phyloP scores from a whole-genome alignment of 495 filamentous ascomycete genomes.

The Hypoxylon cercidicola region DNA sequence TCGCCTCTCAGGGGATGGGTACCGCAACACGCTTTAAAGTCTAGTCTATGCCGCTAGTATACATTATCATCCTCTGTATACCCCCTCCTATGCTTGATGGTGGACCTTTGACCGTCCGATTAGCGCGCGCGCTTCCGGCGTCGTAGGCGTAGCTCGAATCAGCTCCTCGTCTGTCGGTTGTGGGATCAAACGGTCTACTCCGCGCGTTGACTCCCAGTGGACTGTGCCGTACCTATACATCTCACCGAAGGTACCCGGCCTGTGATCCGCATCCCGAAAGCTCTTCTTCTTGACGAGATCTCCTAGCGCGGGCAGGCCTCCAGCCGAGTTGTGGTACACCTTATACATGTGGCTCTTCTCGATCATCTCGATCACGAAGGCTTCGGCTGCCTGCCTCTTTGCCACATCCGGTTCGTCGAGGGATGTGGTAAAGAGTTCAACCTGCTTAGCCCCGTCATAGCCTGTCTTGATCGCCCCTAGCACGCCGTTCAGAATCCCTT shows the following conservation, averaged over 20 bases:
- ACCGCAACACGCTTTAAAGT: no score
- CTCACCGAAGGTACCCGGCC: slow-evolving; percentile 51
- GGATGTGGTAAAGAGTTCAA: slow-evolving; percentile 39
- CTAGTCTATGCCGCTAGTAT: no score
- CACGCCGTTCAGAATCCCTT: slow-evolving; percentile 31
- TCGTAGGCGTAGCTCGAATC: slow-evolving; percentile 36
- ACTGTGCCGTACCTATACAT: slow-evolving; percentile 50
- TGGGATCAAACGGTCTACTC: slow-evolving; percentile 30
- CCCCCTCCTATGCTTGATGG: no score
- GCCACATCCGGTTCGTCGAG: slow-evolving; percentile 30
- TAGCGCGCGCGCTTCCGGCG: neutral
- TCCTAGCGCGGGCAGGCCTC: slow-evolving; percentile 38
- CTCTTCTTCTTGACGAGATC: slow-evolving; percentile 44
- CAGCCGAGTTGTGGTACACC: slow-evolving; percentile 40
- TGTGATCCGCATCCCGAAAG: slow-evolving; percentile 42
- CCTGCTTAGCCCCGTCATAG: slow-evolving; percentile 36
- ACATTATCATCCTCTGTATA: no score
- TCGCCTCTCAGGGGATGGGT: no score
- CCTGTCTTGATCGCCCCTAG: slow-evolving; percentile 36
- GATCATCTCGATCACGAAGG: slow-evolving; percentile 37
- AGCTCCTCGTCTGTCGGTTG: slow-evolving; percentile 20
- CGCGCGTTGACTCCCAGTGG: slow-evolving; percentile 43
- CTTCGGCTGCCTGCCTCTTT: slow-evolving; percentile 33
- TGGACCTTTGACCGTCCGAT: no score
- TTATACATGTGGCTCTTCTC: slow-evolving; percentile 44